These are phyloP conservation scores for Aspergillus nanangensis DNA, from an alignment of 495 filamentous ascomycete genomes.

Conservation along the genomic window DNA sequence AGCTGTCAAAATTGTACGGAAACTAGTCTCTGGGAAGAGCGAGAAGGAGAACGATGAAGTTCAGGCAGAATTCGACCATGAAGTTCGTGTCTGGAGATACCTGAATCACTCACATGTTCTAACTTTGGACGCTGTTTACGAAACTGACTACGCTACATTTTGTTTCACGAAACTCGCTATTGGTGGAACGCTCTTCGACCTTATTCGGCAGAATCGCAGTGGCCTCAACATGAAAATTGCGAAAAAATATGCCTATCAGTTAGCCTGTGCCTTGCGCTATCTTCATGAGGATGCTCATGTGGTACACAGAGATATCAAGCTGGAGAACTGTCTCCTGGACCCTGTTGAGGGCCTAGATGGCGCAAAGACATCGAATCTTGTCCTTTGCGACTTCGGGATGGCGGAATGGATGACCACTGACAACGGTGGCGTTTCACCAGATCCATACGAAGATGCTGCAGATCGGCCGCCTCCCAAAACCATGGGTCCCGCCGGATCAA, in stretches of 20 bases:
- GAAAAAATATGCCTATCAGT: constrained; percentile 62
- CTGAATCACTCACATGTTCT: constrained; percentile 64
- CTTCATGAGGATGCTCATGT: constrained; percentile 69
- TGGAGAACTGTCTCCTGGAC: constrained; percentile 73
- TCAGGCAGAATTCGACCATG: constrained; percentile 71
- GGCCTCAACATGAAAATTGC: constrained; percentile 51
- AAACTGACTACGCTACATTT: constrained; percentile 67
- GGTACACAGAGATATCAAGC: constrained; percentile 71
- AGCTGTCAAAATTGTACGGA: constrained; percentile 73
- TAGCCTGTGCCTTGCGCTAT: constrained; percentile 66
- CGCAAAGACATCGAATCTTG: constrained; percentile 47
- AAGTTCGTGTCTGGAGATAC: constrained; percentile 67
- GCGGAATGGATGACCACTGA: constrained; percentile 65
- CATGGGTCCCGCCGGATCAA: constrained; percentile 53
- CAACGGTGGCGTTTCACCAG: constrained; percentile 40
- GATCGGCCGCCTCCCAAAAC: constrained; percentile 42
- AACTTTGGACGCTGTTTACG: constrained; percentile 62
- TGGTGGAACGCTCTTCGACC: constrained; percentile 68
- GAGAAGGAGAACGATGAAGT: constrained; percentile 64
- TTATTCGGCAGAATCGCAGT: constrained; percentile 55
- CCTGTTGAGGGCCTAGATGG: constrained; percentile 44
- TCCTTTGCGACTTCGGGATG: constrained; percentile 74
- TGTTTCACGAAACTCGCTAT: constrained; percentile 67
- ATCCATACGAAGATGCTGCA: constrained; percentile 45
- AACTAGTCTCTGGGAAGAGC: constrained; percentile 49